Conservation (phyloP, 192 early-diverging fungal genomes). For the Chytriomyces sp. region DNA sequence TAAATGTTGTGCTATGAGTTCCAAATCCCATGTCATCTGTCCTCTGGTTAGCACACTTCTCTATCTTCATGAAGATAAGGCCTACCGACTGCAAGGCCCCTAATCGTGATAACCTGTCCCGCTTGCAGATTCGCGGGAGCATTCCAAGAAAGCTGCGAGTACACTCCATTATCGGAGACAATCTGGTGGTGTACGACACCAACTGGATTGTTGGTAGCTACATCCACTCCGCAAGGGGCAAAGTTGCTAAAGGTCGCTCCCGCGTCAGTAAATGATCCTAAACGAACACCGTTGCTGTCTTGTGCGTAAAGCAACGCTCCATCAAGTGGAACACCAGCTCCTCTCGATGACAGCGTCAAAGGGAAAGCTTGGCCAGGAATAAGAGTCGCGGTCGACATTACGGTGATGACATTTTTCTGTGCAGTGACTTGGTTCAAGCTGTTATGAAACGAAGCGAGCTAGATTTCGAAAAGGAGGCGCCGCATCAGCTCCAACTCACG, state of each 20-base stretch:
- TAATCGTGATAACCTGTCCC: not conserved
- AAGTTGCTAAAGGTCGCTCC: not conserved
- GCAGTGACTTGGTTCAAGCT: not conserved
- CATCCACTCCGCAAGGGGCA: not conserved
- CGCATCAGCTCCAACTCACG: no score
- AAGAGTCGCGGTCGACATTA: not conserved
- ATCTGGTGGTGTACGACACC: constrained; percentile 5
- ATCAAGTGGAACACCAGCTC: not conserved
- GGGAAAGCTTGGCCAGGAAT: not conserved
- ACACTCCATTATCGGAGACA: not conserved
- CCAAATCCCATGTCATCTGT: no score
- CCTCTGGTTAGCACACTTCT: no score
- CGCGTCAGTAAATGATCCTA: constrained; percentile 9
- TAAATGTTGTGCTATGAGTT: not conserved
- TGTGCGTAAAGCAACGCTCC: not conserved
- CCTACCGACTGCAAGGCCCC: constrained; percentile 7
- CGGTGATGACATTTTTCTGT: not conserved
- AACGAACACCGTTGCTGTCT: not conserved
- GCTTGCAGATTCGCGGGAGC: not conserved
- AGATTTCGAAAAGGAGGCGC: no score
- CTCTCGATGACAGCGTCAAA: not conserved
- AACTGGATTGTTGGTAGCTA: no score
- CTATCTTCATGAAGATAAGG: no score
- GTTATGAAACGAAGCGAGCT: constrained; percentile 7
- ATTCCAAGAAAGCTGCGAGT: not conserved